Conservation (phyloP, 2,329 filamentous ascomycete species). For the Arthrobotrys musiformis region DNA sequence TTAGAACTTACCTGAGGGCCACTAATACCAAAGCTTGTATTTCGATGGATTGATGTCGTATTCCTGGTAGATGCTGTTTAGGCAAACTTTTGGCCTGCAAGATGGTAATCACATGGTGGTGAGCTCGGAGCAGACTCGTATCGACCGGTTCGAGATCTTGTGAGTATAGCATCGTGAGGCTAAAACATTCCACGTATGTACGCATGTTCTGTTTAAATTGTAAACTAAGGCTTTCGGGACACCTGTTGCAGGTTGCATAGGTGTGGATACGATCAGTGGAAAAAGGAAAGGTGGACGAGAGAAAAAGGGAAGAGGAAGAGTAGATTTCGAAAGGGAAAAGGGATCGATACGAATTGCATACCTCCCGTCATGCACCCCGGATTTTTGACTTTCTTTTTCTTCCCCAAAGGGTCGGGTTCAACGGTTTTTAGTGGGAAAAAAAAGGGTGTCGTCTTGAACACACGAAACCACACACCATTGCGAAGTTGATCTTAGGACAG, state of each 20-base stretch:
- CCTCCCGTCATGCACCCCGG: conserved; percentile 38
- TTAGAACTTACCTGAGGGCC: no score
- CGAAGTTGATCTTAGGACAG: no score
- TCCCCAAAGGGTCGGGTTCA: conserved; percentile 45
- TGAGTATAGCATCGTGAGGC: neutral
- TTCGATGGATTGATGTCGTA: no score
- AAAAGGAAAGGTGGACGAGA: neutral
- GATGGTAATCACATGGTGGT: neutral
- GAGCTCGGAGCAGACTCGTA: neutral
- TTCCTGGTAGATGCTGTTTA: neutral
- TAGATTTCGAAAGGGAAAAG: neutral
- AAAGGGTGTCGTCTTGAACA: no score
- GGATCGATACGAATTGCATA: neutral
- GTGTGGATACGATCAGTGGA: no score
- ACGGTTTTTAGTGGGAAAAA: conserved; percentile 8
- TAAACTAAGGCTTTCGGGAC: no score
- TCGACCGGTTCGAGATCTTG: neutral
- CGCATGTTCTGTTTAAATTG: no score
- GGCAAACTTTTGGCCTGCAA: neutral
- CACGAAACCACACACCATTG: neutral
- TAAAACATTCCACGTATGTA: conserved; percentile 19
- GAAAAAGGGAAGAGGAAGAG: neutral
- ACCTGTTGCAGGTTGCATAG: no score
- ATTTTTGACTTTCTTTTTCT: conserved; percentile 51
- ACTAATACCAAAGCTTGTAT: no score